Percentiles rank a stretch among this genome's conserved stretches.
These are phyloP conservation scores for Paecilomyces dactylethromorphus DNA, from an alignment of 2,329 filamentous ascomycete genomes.

Conservation along the genomic window DNA sequence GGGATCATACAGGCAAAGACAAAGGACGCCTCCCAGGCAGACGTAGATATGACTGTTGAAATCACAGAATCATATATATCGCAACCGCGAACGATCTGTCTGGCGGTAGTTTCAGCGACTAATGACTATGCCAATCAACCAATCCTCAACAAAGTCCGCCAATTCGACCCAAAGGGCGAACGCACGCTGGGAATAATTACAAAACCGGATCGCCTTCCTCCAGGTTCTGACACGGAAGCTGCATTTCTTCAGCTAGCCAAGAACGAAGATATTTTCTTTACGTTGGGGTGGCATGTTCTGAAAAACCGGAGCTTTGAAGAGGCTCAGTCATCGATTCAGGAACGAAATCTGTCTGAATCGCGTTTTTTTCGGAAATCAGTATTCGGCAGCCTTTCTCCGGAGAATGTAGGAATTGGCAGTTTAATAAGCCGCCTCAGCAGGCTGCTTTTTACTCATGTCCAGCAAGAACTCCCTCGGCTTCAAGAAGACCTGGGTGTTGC, in stretches of 20 bases:
- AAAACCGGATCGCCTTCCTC: conserved; percentile 31
- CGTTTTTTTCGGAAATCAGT: conserved; percentile 9
- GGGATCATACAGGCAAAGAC: conserved; percentile 48
- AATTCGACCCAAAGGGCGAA: conserved; percentile 24
- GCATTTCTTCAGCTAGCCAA: conserved; percentile 20
- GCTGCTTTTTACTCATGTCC: too few relatives aligned
- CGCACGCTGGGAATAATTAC: conserved; percentile 42
- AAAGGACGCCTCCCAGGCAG: conserved; percentile 40
- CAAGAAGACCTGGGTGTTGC: conserved; percentile 4
- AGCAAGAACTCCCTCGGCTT: too few relatives aligned
- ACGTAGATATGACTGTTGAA: conserved; percentile 40
- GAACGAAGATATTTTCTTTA: conserved; percentile 23
- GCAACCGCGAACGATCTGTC: conserved; percentile 38
- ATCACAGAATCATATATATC: conserved; percentile 40
- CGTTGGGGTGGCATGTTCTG: conserved; percentile 33
- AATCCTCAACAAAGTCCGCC: conserved; percentile 22
- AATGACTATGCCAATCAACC: conserved; percentile 35
- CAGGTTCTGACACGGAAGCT: conserved; percentile 16
- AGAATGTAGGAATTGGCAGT: too few relatives aligned
- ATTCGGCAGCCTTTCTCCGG: not conserved
- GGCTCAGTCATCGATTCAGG: conserved; percentile 8
- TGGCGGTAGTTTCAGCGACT: conserved; percentile 38
- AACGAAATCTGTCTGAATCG: conserved; percentile 8
- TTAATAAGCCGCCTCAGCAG: too few relatives aligned
- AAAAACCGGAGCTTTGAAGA: conserved; percentile 10